Conservation (phyloP, 2,329 filamentous ascomycete species). For the Colletotrichum endophyticum region DNA sequence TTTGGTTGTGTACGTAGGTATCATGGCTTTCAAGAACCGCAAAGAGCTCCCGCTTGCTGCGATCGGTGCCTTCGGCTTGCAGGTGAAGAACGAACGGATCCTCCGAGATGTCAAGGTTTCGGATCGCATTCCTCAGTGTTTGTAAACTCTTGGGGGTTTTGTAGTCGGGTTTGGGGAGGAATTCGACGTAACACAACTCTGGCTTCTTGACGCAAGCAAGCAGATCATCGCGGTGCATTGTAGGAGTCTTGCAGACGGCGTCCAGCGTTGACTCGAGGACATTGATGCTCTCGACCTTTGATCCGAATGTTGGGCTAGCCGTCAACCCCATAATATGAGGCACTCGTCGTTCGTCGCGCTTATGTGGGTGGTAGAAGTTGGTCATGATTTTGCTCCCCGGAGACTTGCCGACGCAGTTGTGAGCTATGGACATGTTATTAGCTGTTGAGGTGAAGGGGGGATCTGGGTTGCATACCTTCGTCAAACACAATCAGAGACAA, state of each 20-base stretch:
- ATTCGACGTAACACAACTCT: constrained; percentile 45
- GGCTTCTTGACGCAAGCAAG: constrained; percentile 73
- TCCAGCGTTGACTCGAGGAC: constrained; percentile 73
- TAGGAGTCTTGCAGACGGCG: constrained; percentile 72
- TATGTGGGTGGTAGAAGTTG: constrained; percentile 67
- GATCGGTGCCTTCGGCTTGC: constrained; percentile 41
- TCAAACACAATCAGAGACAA: constrained; percentile 80
- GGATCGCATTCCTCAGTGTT: constrained; percentile 45
- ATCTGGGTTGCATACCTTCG: constrained; percentile 63
- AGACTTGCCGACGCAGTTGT: constrained; percentile 72
- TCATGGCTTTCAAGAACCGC: constrained; percentile 45
- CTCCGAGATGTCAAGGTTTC: constrained; percentile 55
- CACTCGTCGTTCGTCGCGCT: constrained; percentile 38
- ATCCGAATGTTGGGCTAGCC: constrained; percentile 76
- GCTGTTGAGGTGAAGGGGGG: constrained; percentile 1
- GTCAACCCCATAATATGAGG: constrained; percentile 81
- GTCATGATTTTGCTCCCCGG: constrained; percentile 75
- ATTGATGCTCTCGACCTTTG: constrained; percentile 58
- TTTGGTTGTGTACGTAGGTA: constrained; percentile 59
- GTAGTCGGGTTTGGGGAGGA: constrained; percentile 22
- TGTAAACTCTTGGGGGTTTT: constrained; percentile 41
- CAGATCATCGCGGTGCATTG: constrained; percentile 71
- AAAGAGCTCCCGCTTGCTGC: constrained; percentile 40
- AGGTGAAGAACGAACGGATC: constrained; percentile 67
- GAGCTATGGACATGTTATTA: constrained; percentile 55